These are phyloP conservation scores for Cercospora canescens DNA, from an alignment of 2,329 filamentous ascomycete genomes.

Conservation along the genomic window DNA sequence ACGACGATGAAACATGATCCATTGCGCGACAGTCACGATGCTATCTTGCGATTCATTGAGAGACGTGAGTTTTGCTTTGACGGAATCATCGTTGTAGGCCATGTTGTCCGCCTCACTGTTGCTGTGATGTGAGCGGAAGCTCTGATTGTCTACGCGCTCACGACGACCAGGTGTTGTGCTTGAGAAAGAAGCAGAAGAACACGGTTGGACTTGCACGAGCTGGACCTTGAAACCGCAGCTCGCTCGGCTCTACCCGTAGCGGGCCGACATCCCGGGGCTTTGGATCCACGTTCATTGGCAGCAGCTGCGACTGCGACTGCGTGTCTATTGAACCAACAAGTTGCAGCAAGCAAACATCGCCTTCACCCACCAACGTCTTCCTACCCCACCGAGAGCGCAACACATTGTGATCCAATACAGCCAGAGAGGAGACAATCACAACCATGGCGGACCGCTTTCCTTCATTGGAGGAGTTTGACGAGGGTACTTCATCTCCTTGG, in stretches of 20 bases:
- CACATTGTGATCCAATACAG: conserved; percentile 9
- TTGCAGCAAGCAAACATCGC: conserved; percentile 1
- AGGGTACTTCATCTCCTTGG: conserved; percentile 40
- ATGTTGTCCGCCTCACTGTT: conserved; percentile 50
- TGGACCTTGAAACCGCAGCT: neutral
- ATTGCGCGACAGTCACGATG: conserved; percentile 94
- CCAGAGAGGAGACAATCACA: conserved; percentile 14
- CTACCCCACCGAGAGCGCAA: neutral
- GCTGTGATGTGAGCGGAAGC: neutral
- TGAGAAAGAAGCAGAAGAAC: neutral
- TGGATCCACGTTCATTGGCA: neutral
- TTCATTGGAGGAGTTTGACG: conserved; percentile 55
- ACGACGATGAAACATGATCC: conserved; percentile 98
- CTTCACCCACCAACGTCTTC: neutral
- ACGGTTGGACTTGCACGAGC: conserved; percentile 1
- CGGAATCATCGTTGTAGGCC: conserved; percentile 94
- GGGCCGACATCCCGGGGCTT: neutral
- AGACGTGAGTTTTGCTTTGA: conserved; percentile 89
- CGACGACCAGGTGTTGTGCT: neutral
- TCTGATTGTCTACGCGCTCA: neutral
- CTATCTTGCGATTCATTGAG: conserved; percentile 97
- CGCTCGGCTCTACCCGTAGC: neutral
- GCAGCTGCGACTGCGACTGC: neutral
- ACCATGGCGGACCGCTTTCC: conserved; percentile 54
- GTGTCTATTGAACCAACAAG: conserved; percentile 1